These are phyloP conservation scores for Eragrostis curvula DNA, from an alignment of 176 grass and related monocot species.

Conservation along the genomic window DNA sequence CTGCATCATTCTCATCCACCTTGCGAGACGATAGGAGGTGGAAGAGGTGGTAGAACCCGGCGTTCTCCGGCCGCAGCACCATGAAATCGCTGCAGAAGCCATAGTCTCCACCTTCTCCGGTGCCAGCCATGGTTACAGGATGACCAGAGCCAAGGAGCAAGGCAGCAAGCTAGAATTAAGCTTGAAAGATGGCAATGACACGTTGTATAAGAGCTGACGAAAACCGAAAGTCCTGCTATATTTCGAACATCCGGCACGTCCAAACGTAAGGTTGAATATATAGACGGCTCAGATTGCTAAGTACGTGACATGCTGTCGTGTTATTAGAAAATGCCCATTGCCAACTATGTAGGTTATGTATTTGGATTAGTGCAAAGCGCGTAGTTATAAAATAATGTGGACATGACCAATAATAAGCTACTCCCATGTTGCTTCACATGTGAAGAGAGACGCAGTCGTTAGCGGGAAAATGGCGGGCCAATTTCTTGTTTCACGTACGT, in stretches of 20 bases:
- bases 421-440: no score
- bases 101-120: background rate
- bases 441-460: background rate
- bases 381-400: background rate
- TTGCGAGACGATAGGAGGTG: constrained; percentile 58
- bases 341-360: background rate
- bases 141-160: background rate
- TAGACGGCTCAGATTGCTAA: no score
- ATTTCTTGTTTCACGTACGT: background rate
- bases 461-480: background rate
- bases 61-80: constrained; percentile 65
- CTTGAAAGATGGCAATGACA: background rate
- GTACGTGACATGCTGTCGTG: no score
- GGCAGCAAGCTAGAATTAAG: background rate
- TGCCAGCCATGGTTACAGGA: constrained; percentile 4
- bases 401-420: background rate
- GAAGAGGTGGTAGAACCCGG: constrained; percentile 41
- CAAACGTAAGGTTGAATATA: no score
- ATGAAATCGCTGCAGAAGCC: constrained; percentile 51
- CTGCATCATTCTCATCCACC: constrained; percentile 47
- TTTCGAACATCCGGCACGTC: no score
- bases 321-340: no score
- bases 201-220: background rate
- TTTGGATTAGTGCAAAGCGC: background rate
- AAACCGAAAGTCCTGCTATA: background rate